Evolutionary conservation across 225 moss, liverwort and hornwort species (phyloP), one percentile per base, ranked within the genome.

Genomic region (Rhytidiadelphus loreus): DNA sequence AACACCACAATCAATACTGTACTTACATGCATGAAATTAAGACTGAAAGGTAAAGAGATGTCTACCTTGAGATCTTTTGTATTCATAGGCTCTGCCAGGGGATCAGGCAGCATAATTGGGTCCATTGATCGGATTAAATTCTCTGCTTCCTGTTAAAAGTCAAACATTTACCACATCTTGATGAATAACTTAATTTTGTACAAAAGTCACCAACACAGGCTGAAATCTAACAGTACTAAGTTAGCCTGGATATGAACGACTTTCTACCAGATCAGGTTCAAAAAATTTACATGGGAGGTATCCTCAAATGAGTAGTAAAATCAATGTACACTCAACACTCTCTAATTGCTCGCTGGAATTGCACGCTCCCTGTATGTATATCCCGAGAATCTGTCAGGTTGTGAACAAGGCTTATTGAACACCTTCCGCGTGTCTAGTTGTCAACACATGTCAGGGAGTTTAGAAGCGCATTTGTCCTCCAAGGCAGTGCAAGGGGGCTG

Each of bases 81-180:
- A 58, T 90, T 55, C 83, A 79, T 76, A 65, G 92, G 87, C 76
- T 83, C 93, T 78, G 65, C 62, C 89, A 95, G 88, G 73, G 92
- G 93, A 89, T 98, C 98, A 81, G 94, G 92, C 88, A 97, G 90
- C 92, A 93, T 93, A 61, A 95, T 86, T 82, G 97, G 97, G 86
- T 95, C 89, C 98, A 97, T 98, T 81, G 96, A 96, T 82, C 88
- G 92, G 68, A 98, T 95, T 55, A 98, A 87, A 22, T 91, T 92
- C 85, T 95, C 97, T 32, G 96, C 98, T 86, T 97, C 98, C 98
- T 98, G 95, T 89, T 25, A 14, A 66, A 63, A 88, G 81, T 15
- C 81, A 81, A 88, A 77, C 59, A 83, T 73, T 62, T 32, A 63
- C 81, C 77, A 82, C 85, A 46, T 77, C 68, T 65, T 80, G 43